Percentiles rank a stretch among this genome's conserved stretches.
phyloP scores from a whole-genome alignment of 2,329 filamentous ascomycete genomes.

The Salinomyces thailandicus region DNA sequence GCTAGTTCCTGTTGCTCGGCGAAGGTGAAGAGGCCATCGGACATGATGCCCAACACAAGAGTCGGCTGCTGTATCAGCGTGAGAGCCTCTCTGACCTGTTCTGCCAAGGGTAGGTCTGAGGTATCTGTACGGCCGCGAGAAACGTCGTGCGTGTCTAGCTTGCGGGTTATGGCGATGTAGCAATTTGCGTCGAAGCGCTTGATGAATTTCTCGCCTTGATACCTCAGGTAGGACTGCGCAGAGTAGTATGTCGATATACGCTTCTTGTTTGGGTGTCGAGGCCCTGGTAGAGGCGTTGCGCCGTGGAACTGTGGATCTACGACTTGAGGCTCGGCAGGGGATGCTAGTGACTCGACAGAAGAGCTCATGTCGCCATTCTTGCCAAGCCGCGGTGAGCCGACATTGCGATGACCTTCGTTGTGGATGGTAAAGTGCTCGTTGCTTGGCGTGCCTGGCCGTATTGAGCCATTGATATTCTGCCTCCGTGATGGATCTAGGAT shows the following conservation, averaged over 20 bases:
- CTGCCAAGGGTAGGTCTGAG: constrained; percentile 10
- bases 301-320: constrained; percentile 40
- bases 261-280: constrained; percentile 28
- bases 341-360: constrained; percentile 14
- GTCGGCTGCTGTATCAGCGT: constrained; percentile 77
- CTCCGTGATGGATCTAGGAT: constrained; percentile 73
- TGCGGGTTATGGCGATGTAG: constrained; percentile 97
- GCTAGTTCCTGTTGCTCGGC: constrained; percentile 92
- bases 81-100: constrained; percentile 59
- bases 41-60: constrained; percentile 87
- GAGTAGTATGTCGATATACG: constrained; percentile 73
- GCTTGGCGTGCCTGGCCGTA: constrained; percentile 34
- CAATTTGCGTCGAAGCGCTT: constrained; percentile 96
- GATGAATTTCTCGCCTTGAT: constrained; percentile 94
- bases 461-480: constrained; percentile 65
- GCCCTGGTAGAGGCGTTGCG: constrained; percentile 26
- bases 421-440: constrained; percentile 43
- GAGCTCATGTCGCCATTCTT: constrained; percentile 25
- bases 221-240: constrained; percentile 91
- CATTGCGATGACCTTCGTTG: constrained; percentile 42
- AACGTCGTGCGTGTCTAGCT: constrained; percentile 93
- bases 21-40: constrained; percentile 92
- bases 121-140: constrained; percentile 55
- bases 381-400: constrained; percentile 35
- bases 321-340: constrained; percentile 16